Evolutionary conservation across 768 basidiomycete species (phyloP).

Genomic region (Tulasnella sp.): DNA sequence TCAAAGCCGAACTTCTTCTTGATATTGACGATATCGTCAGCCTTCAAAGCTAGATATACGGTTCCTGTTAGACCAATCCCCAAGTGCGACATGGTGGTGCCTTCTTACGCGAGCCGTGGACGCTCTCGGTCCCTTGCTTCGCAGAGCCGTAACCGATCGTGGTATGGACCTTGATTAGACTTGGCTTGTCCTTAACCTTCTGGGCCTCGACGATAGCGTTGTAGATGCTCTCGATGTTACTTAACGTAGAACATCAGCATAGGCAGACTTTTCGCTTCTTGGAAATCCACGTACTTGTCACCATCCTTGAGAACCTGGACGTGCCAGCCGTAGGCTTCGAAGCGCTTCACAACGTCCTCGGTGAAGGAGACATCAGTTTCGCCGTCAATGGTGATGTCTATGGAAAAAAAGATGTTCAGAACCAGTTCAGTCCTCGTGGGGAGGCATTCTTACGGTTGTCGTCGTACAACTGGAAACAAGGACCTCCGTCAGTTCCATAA

Average conservation of each 20-base stretch:
- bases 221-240: constrained; percentile 70
- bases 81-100: background rate
- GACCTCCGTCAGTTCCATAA: background rate
- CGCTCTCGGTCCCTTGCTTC: constrained; percentile 86
- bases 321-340: constrained; percentile 90
- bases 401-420: constrained; percentile 8
- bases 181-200: constrained; percentile 71
- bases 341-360: constrained; percentile 83
- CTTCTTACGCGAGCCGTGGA: constrained; percentile 83
- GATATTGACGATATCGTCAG: constrained; percentile 75
- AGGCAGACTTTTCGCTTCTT: background rate
- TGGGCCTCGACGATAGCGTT: constrained; percentile 72
- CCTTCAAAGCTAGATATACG: constrained; percentile 62
- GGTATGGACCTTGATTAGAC: constrained; percentile 76
- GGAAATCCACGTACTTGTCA: constrained; percentile 46
- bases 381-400: constrained; percentile 95
- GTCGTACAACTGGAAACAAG: constrained; percentile 64
- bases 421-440: background rate
- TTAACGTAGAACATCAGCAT: constrained; percentile 28
- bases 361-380: constrained; percentile 89
- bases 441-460: constrained; percentile 68
- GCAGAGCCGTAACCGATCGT: constrained; percentile 94
- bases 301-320: constrained; percentile 78
- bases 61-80: too few species aligned
- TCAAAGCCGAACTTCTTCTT: constrained; percentile 83